Evolutionary conservation across 1,284 basidiomycete species (phyloP), one percentile per base, ranked within the genome.

Genomic region (Marasmius fiardii): DNA sequence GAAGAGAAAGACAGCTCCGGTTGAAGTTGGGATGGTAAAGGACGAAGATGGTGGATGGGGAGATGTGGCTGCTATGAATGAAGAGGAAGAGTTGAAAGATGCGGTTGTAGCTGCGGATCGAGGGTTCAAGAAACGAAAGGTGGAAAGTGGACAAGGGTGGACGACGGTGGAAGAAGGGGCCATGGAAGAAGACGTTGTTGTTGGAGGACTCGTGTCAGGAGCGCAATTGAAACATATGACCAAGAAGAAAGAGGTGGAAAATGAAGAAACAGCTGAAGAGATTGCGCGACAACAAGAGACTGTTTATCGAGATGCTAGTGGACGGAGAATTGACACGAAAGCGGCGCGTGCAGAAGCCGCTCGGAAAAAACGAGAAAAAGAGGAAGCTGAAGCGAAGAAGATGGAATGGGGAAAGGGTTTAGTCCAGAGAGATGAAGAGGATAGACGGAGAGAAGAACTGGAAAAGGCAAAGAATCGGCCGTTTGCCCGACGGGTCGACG

Each of bases 361-460:
- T 48, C 74, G 84, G 60, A 71, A 82, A 67, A 92, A 93, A 67
- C 79, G 90, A 24, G 89, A 92, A 67, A 75, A 80, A 58, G 85
- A 93, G 68, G 88, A 94, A 71, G 88, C 85, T 68, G 92, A 95
- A 66, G 88, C 87, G 53, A 81, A 88, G 69, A 94, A 93, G 75
- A 91, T 95, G 87, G 91, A 95, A 67, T 99, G 97, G 97, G 92
- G 91, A 0, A 98, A 95, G 71, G 97, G 97, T 23, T 67, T 97
- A 33, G 88, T 92, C 23, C 95, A 99, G 74, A 78, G 88, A 54
- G 87, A 91, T 31, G 88, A 93, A 57, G 74, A 77, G 44, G 89
- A 92, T 69, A 82, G 81, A 65, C 73, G 75, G 65, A 81, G 71
- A 62, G 65, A 72, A 56, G 84, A 93, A 62, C 67, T 90, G 65